Conservation (phyloP, 495 filamentous ascomycete genomes). For the Podospora pseudopauciseta region DNA sequence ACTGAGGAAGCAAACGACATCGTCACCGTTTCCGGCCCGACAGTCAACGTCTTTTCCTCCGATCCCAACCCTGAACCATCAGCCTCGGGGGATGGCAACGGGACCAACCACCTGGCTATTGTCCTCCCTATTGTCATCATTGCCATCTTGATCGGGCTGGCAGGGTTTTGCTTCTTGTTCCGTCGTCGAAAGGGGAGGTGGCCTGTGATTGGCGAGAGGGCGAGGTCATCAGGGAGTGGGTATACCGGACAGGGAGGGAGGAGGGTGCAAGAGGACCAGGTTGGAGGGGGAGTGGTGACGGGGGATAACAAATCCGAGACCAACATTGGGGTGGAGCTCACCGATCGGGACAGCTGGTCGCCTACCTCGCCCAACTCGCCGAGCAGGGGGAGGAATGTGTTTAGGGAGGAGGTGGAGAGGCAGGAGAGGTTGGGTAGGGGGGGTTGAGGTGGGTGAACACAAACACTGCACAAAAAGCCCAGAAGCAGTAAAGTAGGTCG, state of each 20-base stretch:
- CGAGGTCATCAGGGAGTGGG: not conserved
- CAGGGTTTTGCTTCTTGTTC: constrained; percentile 18
- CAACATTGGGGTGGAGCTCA: constrained; percentile 28
- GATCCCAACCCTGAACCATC: not conserved
- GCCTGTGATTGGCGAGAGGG: constrained; percentile 15
- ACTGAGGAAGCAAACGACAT: constrained; percentile 1
- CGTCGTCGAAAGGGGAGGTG: constrained; percentile 18
- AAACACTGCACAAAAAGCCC: too few species aligned
- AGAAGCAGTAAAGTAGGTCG: not conserved
- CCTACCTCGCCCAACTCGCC: constrained; percentile 17
- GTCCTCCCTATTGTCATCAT: constrained; percentile 27
- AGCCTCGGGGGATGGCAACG: not conserved
- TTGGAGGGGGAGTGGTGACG: not conserved
- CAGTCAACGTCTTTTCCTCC: constrained; percentile 16
- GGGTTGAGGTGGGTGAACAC: not conserved
- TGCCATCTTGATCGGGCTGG: constrained; percentile 11
- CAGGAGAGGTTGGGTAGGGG: constrained; percentile 21
- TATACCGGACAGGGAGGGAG: constrained; percentile 18
- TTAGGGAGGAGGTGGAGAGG: constrained; percentile 35
- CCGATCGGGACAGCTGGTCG: constrained; percentile 35
- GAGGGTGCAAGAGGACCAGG: not conserved
- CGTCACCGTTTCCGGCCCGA: constrained; percentile 11
- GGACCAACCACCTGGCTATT: constrained; percentile 19
- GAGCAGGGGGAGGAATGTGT: constrained; percentile 29
- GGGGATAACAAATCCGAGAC: constrained; percentile 19